phyloP scores from a whole-genome alignment of 768 basidiomycete species.

The Tephrocybe sp. region DNA sequence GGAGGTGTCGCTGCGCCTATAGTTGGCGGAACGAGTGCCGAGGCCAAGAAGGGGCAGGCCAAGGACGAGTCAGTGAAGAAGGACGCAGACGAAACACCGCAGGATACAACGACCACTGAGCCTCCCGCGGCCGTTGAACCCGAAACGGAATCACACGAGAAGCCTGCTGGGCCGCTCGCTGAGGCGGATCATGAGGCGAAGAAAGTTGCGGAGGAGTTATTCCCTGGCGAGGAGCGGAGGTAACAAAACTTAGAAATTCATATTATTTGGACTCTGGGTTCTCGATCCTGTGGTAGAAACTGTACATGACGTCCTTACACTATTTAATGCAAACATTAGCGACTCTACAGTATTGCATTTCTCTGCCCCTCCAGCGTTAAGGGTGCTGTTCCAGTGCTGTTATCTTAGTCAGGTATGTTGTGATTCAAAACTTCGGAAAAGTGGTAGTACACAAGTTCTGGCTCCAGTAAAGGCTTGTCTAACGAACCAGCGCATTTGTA shows the following conservation, averaged over 20 bases:
- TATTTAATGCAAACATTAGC: no score
- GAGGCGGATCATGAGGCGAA: constrained; percentile 16
- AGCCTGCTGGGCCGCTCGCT: constrained; percentile 8
- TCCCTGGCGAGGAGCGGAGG: constrained; percentile 6
- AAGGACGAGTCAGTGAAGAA: neutral
- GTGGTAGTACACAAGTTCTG: no score
- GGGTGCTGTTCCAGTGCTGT: no score
- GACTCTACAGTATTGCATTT: no score
- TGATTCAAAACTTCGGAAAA: no score
- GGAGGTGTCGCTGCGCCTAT: constrained; percentile 13
- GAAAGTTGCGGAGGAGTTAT: constrained; percentile 14
- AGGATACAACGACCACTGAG: neutral
- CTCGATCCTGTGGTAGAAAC: neutral
- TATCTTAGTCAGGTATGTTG: no score
- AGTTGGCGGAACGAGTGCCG: constrained; percentile 14
- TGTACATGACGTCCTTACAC: constrained; percentile 7
- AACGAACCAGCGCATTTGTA: no score
- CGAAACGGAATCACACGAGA: neutral
- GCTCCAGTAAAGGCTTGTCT: no score
- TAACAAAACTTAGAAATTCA: neutral
- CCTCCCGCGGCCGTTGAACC: neutral
- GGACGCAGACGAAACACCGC: neutral
- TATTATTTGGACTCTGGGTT: neutral
- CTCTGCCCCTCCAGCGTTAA: no score
- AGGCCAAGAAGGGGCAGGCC: constrained; percentile 7